Percentiles rank a stretch among this genome's conserved stretches.
These are phyloP conservation scores for Tetragonia tetragonoides DNA, from an alignment of 148 eudicot species.

Conservation along the genomic window DNA sequence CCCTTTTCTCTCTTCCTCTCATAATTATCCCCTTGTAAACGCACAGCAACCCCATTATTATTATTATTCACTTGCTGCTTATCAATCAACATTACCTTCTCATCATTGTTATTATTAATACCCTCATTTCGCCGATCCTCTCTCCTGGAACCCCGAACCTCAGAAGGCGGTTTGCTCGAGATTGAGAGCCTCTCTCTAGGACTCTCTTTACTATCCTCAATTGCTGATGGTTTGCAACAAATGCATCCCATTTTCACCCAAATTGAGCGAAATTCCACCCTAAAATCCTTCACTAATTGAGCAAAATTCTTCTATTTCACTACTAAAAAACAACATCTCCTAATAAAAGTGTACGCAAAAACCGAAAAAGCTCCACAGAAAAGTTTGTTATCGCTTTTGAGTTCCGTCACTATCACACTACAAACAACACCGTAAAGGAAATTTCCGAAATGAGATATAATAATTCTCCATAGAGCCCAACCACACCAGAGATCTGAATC, in stretches of 20 bases:
- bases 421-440: background rate
- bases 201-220: slow-evolving; percentile 34
- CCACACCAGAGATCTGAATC: slow-evolving; percentile 4
- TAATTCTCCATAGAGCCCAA: no score
- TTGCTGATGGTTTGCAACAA: slow-evolving; percentile 69
- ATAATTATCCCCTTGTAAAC: slow-evolving; percentile 42
- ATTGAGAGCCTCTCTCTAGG: slow-evolving; percentile 36
- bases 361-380: background rate
- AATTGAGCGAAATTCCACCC: background rate
- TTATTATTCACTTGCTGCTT: slow-evolving; percentile 42
- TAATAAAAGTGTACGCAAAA: background rate
- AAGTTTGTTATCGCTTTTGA: background rate
- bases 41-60: slow-evolving; percentile 21
- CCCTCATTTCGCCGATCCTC: slow-evolving; percentile 33
- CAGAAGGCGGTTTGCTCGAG: slow-evolving; percentile 43
- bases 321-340: background rate
- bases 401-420: background rate
- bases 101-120: slow-evolving; percentile 39
- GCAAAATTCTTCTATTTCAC: background rate
- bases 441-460: background rate
- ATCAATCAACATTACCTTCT: slow-evolving; percentile 64
- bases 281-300: background rate
- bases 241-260: slow-evolving; percentile 53
- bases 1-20: slow-evolving; percentile 53
- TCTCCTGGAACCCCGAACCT: slow-evolving; percentile 46